phyloP scores from a whole-genome alignment of 768 basidiomycete species.

The Chalciporus chontae region DNA sequence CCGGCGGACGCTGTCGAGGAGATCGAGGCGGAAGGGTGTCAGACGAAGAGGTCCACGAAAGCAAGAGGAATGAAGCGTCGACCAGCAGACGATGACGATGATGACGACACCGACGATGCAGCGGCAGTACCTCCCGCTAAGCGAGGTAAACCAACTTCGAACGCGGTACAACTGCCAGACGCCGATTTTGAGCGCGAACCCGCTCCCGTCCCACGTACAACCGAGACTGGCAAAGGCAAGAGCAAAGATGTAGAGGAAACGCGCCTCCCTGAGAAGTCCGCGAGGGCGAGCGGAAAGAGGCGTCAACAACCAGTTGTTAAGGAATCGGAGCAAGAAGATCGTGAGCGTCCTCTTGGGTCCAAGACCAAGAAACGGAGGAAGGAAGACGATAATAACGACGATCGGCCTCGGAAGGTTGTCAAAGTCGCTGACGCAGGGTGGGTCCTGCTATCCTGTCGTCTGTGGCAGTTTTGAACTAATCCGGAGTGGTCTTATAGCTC shows the following conservation, averaged over 20 bases:
- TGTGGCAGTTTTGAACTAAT: background rate
- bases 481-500: background rate
- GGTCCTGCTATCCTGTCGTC: background rate
- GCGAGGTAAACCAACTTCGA: slow-evolving; percentile 12
- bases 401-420: slow-evolving; percentile 22
- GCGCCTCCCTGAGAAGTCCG: background rate
- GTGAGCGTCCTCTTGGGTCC: background rate
- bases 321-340: background rate
- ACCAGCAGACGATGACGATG: slow-evolving; percentile 3
- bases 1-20: background rate
- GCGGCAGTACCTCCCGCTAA: slow-evolving; percentile 9
- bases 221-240: background rate
- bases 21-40: background rate
- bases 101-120: background rate
- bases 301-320: background rate
- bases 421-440: slow-evolving; percentile 16
- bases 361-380: slow-evolving; percentile 20
- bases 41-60: background rate
- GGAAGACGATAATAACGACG: slow-evolving; percentile 18
- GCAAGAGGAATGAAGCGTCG: slow-evolving; percentile 6
- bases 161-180: background rate
- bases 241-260: background rate
- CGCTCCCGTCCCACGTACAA: background rate
- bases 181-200: background rate
- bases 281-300: slow-evolving; percentile 3